Evolutionary conservation across 176 grass and related monocot genomes (phyloP).

Genomic region (Poa pratensis): DNA sequence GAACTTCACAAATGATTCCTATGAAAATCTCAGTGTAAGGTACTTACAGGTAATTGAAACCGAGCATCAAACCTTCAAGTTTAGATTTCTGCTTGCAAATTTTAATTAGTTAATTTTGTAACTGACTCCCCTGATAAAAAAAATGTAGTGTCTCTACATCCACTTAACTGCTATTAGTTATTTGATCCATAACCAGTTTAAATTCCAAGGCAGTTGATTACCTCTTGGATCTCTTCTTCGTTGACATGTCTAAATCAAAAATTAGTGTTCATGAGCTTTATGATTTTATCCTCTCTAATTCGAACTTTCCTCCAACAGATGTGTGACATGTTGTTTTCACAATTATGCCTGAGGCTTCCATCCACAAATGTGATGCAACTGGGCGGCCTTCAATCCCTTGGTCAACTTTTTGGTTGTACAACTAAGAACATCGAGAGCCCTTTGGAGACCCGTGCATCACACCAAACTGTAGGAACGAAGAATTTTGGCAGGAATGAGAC

Average conservation of each 20-base stretch:
- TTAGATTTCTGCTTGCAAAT: slow-evolving; percentile 15
- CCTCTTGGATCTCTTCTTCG: background rate
- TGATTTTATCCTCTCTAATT: slow-evolving; percentile 30
- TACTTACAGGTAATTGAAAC: background rate
- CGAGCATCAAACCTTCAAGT: background rate
- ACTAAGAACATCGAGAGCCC: slow-evolving; percentile 53
- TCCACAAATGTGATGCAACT: slow-evolving; percentile 54
- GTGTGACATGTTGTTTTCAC: slow-evolving; percentile 97
- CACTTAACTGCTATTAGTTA: background rate
- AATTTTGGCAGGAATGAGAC: slow-evolving; percentile 52
- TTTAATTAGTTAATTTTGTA: background rate
- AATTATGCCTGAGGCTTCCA: slow-evolving; percentile 79
- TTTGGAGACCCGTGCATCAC: slow-evolving; percentile 51
- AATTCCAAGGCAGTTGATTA: background rate
- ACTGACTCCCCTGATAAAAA: background rate
- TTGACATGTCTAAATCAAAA: background rate
- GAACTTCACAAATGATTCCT: slow-evolving; percentile 7
- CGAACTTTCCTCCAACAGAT: slow-evolving; percentile 59
- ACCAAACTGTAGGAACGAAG: slow-evolving; percentile 51
- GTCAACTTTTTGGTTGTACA: slow-evolving; percentile 73
- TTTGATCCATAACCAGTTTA: background rate
- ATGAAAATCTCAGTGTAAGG: background rate
- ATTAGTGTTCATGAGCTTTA: slow-evolving; percentile 8
- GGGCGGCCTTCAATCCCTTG: slow-evolving; percentile 62
- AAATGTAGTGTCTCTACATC: background rate